Evolutionary conservation across 495 filamentous ascomycete genomes (phyloP).

Genomic region (Parathielavia appendiculata): DNA sequence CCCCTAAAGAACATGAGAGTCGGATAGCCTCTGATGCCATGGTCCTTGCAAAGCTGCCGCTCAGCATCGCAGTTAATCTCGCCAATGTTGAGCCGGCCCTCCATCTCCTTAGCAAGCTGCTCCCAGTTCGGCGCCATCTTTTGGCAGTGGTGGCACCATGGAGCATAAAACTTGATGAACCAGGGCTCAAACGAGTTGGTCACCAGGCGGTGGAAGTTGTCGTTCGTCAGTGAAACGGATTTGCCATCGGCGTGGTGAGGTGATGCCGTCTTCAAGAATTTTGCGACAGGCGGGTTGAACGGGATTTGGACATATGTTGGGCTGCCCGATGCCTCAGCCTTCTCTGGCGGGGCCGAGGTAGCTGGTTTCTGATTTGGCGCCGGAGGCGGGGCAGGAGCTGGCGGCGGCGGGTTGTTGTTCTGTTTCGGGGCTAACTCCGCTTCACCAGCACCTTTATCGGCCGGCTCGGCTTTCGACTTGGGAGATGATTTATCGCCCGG

Average conservation of each 20-base stretch:
- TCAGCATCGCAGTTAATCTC: slow-evolving; percentile 94
- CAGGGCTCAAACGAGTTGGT: slow-evolving; percentile 85
- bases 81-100: slow-evolving; percentile 80
- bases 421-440: slow-evolving; percentile 37
- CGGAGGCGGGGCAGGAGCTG: neutral
- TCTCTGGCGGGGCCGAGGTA: slow-evolving; percentile 4
- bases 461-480: slow-evolving; percentile 20
- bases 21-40: slow-evolving; percentile 69
- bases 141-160: slow-evolving; percentile 95
- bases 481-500: slow-evolving; percentile 31
- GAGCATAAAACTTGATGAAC: slow-evolving; percentile 98
- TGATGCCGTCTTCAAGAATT: slow-evolving; percentile 42
- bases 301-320: slow-evolving; percentile 12
- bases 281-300: slow-evolving; percentile 25
- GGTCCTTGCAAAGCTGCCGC: slow-evolving; percentile 81
- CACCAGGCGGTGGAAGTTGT: slow-evolving; percentile 80
- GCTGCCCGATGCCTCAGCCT: slow-evolving; percentile 6
- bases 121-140: slow-evolving; percentile 86
- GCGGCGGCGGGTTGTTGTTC: slow-evolving; percentile 1
- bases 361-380: no score
- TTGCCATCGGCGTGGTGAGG: slow-evolving; percentile 68
- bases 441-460: slow-evolving; percentile 41
- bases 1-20: slow-evolving; percentile 92
- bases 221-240: slow-evolving; percentile 70
- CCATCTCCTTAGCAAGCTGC: slow-evolving; percentile 84